These are phyloP conservation scores for Russula vinacea DNA, from an alignment of 768 basidiomycete genomes.

Conservation along the genomic window DNA sequence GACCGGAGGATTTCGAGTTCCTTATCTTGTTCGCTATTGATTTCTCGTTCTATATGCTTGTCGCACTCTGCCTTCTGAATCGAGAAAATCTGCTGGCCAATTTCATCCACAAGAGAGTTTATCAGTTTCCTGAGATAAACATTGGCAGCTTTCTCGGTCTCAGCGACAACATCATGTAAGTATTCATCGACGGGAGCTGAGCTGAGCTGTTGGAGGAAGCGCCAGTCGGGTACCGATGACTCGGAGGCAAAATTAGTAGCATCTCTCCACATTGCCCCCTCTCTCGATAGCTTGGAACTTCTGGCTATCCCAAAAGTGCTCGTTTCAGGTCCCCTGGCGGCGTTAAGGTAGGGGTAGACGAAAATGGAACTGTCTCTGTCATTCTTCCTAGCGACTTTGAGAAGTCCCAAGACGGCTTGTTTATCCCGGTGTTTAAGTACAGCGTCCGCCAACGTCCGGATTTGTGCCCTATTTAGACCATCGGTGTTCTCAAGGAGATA, in stretches of 20 bases:
- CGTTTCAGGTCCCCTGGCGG: too few relatives aligned
- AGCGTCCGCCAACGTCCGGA: background rate
- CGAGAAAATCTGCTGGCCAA: background rate
- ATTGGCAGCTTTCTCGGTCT: slow-evolving; percentile 7
- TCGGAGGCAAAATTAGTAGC: slow-evolving; percentile 17
- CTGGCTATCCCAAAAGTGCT: background rate
- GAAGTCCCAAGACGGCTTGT: background rate
- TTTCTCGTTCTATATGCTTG: slow-evolving; percentile 12
- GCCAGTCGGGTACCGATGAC: slow-evolving; percentile 1
- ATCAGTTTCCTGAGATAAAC: slow-evolving; percentile 14
- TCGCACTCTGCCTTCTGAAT: slow-evolving; percentile 21
- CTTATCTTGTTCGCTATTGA: background rate
- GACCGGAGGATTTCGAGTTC: background rate
- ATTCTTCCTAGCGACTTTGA: background rate
- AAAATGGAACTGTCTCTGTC: background rate
- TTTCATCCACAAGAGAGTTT: background rate
- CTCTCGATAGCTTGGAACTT: background rate
- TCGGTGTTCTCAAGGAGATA: slow-evolving; percentile 5
- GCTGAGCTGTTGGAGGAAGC: slow-evolving; percentile 16
- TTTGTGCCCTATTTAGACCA: background rate
- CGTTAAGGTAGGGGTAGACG: too few relatives aligned
- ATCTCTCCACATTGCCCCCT: slow-evolving; percentile 9
- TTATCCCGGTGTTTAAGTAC: background rate
- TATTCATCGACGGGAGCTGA: background rate
- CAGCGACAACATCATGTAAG: background rate